Base-by-base conservation (phyloP, 164 flowering plant species). In the Magnolia sinica region DNA sequence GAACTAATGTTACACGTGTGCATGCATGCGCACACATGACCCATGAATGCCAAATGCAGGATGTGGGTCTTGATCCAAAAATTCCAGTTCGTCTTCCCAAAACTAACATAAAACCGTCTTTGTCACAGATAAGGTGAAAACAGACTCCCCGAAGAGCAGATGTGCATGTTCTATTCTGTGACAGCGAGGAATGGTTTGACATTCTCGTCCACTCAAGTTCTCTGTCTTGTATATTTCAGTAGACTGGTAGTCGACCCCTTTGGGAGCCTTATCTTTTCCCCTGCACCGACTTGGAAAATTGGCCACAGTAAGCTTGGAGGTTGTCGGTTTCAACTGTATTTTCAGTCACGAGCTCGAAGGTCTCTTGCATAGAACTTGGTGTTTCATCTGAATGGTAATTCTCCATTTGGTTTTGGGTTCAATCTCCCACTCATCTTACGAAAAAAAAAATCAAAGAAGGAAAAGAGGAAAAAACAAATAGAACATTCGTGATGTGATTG, bases 131-230 rank as follows among this genome's bases (percentile, higher is more conserved):
- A 83, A 83, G 70, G 51, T 50, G 82, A 81, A 59, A 63, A 76
- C 64, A 50, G 83, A 85, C 68, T 80, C 85, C 73, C 68, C 84
- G 76, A 77, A 69, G 74, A 64, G 74, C 50, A 65, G 86, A 74
- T 88, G 91, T 77, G 73, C 79, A 73, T 88, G 89, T 81, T 71
- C 89, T 64, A 88, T 88, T 77, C 79, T 88, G 73, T 88, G 83
- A 84, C 45, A 3, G 45, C 79, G 19, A 63, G 51, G n/a, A 63
- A 20, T 50, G 19, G 16, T 65, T 31, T 55, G 74, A 72, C 63
- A n/a, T 11, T 11, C 13, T 16, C 61, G 2, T 16, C 18, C 19
- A 3, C 13, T 55, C 16, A 55, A 55, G 61, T 4, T 3, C 4
- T 13, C 18, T 55, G 61, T 55, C 61, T 11, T 16, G 61, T 16